Base-by-base conservation (phyloP, 257 asterid species). In the Nicotiana noctiflora region DNA sequence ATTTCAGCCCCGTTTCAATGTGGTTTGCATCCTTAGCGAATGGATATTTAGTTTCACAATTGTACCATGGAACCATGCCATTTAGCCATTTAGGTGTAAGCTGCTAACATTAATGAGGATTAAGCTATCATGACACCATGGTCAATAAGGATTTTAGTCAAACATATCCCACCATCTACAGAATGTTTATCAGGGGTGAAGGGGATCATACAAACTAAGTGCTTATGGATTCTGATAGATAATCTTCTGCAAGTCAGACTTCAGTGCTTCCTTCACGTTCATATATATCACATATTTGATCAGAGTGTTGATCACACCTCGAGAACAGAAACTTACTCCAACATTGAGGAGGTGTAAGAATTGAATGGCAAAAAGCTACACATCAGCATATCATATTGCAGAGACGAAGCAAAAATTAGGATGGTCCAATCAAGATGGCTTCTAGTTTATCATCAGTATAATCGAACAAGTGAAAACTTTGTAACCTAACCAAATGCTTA, bases 61-160 rank as follows among this genome's bases (percentile, higher is more conserved):
- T 13, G 78, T 72, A 72, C 37, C n/a, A 49, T 23, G 25, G 40
- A 74, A 46, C 40, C 78, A 14, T 23, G 40, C 25, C 44, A 72
- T 49, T 2, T 74, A 49, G 4, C 78, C 23, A 21, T 49, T 72
- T 74, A 74, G 40, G 37, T 15, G 40, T 74, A 23, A 46, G 25
- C 78, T 49, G 40, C 40, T 74, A 74, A 7, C 37, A 44, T 56
- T 6, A 19, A 1, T 8, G 78, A 74, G 61, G 46, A 40, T 40
- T 49, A 37, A 49, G 23, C 40, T 74, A 49, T 23, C 44, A 46
- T 74, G 44, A 23, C 25, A 23, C 40, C 15, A 49, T 49, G 78
- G 60, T 74, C 60, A 74, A 46, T 49, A 13, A 46, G 78, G 78
- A 74, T 14, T 46, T 74, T 74, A 49, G 77, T 44, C 60, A 72